Evolutionary conservation across 768 basidiomycete species (phyloP).

Genomic region (Calvatia gigantea): DNA sequence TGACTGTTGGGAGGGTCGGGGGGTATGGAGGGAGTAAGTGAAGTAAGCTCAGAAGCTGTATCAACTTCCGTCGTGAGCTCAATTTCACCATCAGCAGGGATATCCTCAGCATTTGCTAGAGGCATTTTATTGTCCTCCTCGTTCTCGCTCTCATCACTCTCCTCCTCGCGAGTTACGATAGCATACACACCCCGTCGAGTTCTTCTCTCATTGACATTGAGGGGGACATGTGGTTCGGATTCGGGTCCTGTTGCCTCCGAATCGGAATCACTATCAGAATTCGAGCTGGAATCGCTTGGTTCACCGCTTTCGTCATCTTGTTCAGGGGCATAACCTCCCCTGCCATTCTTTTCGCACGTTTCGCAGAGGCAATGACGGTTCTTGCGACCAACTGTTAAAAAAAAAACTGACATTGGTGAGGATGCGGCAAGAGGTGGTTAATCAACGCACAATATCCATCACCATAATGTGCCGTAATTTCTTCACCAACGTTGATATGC

Average conservation of each 20-base stretch:
- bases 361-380: constrained; percentile 70
- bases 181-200: constrained; percentile 83
- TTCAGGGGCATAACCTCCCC: constrained; percentile 69
- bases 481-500: constrained; percentile 76
- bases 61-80: constrained; percentile 51
- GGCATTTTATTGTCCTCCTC: constrained; percentile 46
- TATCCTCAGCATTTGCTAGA: constrained; percentile 42
- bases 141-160: constrained; percentile 61
- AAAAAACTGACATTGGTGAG: constrained; percentile 13
- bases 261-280: constrained; percentile 48
- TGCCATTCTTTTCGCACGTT: constrained; percentile 74
- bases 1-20: constrained; percentile 27
- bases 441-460: constrained; percentile 79
- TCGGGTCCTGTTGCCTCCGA: constrained; percentile 43
- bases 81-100: constrained; percentile 48
- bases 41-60: constrained; percentile 41
- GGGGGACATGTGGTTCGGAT: constrained; percentile 30
- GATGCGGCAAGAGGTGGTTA: constrained; percentile 1
- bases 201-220: constrained; percentile 75
- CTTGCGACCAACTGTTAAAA: constrained; percentile 34
- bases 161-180: constrained; percentile 55
- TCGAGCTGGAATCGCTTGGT: constrained; percentile 22
- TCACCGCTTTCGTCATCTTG: constrained; percentile 46
- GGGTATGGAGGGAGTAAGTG: constrained; percentile 36
- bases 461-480: constrained; percentile 88